Percentiles rank a stretch among this genome's conserved stretches.
These are phyloP conservation scores for Aspergillus panamensis DNA, from an alignment of 495 filamentous ascomycete genomes.

Conservation along the genomic window DNA sequence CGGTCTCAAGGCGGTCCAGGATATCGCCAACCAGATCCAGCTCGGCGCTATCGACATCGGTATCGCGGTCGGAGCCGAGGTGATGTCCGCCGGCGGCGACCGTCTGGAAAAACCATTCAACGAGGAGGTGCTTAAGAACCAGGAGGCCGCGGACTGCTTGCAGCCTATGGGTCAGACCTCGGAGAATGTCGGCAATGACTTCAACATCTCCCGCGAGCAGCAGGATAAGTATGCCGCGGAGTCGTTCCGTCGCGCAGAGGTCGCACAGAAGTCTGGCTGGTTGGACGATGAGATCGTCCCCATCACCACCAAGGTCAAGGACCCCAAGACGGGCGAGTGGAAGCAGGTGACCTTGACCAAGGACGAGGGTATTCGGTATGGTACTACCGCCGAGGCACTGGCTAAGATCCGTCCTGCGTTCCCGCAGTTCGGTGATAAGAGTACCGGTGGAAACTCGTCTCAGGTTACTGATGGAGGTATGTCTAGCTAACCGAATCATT, in stretches of 20 bases:
- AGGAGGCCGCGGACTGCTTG: constrained; percentile 81
- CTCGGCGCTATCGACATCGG: constrained; percentile 80
- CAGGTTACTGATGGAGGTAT: constrained; percentile 88
- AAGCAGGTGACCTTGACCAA: constrained; percentile 71
- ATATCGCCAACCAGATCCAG: constrained; percentile 86
- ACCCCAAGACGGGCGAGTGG: constrained; percentile 72
- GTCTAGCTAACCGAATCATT: constrained; percentile 6
- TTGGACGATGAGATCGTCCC: constrained; percentile 95
- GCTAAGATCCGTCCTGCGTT: constrained; percentile 89
- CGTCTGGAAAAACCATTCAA: constrained; percentile 69
- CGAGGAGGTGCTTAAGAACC: constrained; percentile 67
- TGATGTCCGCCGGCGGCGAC: constrained; percentile 73
- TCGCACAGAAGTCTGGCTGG: constrained; percentile 86
- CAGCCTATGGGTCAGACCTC: constrained; percentile 97
- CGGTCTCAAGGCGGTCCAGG: constrained; percentile 89
- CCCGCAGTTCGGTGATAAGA: constrained; percentile 79
- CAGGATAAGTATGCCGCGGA: constrained; percentile 87
- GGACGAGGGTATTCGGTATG: constrained; percentile 86
- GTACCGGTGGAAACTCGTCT: constrained; percentile 91
- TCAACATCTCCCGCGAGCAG: constrained; percentile 70
- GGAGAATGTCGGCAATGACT: constrained; percentile 93
- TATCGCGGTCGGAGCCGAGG: constrained; percentile 82
- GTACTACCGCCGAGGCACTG: constrained; percentile 80
- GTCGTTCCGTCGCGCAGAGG: constrained; percentile 81
- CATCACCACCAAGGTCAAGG: constrained; percentile 75